Conservation (phyloP, 106 monocot species). For the Dendrobium chrysotoxum region DNA sequence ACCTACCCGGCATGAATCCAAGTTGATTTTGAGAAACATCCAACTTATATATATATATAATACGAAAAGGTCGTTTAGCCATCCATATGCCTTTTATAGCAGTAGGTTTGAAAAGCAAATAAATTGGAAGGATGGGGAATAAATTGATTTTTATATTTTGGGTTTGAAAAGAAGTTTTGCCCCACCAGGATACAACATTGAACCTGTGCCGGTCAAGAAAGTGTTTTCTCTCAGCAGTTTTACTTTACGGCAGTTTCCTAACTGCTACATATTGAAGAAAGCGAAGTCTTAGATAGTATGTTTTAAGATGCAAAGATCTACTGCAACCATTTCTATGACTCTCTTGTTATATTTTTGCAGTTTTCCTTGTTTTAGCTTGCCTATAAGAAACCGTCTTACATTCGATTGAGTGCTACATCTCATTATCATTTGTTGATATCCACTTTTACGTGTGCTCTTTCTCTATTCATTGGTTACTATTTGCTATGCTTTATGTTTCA, state of each 20-base stretch:
- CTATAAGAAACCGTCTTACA: background rate
- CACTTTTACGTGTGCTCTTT: background rate
- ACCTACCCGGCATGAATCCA: too few relatives aligned
- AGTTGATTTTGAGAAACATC: too few relatives aligned
- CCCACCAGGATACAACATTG: background rate
- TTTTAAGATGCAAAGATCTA: background rate
- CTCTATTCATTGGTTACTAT: background rate
- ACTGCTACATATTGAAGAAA: background rate
- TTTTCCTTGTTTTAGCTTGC: background rate
- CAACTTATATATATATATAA: too few relatives aligned
- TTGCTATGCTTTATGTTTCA: slow-evolving; percentile 12
- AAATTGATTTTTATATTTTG: too few relatives aligned
- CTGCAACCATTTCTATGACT: background rate
- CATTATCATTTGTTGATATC: background rate
- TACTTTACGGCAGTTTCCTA: background rate
- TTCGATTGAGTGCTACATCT: background rate
- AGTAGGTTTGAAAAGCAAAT: too few relatives aligned
- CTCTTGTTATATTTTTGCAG: background rate
- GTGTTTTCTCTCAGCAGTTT: background rate
- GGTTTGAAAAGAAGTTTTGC: background rate
- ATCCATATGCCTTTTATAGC: too few relatives aligned
- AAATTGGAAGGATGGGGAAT: too few relatives aligned
- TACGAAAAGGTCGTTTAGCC: too few relatives aligned
- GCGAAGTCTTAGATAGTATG: background rate
- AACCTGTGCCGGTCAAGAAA: background rate